Base-by-base conservation (phyloP, 2,329 filamentous ascomycete species). In the Monosporascus sp. region DNA sequence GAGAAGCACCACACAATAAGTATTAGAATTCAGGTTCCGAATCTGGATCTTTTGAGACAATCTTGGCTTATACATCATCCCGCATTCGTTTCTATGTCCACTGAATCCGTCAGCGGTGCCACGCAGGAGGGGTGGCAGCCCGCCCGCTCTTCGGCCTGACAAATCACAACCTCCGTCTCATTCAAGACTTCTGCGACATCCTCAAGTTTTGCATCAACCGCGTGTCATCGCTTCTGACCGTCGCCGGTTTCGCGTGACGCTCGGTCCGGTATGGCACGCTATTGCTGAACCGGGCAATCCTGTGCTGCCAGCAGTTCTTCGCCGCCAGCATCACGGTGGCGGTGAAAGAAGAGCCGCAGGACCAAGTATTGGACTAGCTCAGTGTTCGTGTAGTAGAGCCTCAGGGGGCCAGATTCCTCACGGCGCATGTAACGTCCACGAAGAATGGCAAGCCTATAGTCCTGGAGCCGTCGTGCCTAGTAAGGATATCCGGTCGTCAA, bases 301-400 rank as follows among this genome's bases (percentile, higher is more conserved):
- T 15, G 24, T 46, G 22, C 24, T 25, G 22, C 6, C 63, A 68
- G 3, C 58, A 65, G 9, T 72, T 70, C 57, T 63, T 71, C 51
- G 70, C 68, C 0, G 66, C 69, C 5, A 66, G 67, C 5, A 63
- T 71, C 17, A 68, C 67, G 15, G 67, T 71, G 48, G 60, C 63
- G 3, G 64, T 62, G 9, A 63, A 61, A 39, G 69, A 71, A 54
- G 62, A 65, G 11, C 64, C 71, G 35, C 70, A 71, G 55, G 59
- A 63, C 7, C 68, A 72, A 41, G 65, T 71, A 6, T 56, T 71
- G 48, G 68, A 67, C 61, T 72, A 67, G 68, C 55, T 71, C 7
- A 64, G 65, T 2, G 60, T 65, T 31, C 62, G 70, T 14, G 63
- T 71, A 2, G 63, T 71, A 22, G 52, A 57, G 20, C 61, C 58